Evolutionary conservation across 352 stramenopile species (phyloP).

Genomic region (Phytopythium aichiense): DNA sequence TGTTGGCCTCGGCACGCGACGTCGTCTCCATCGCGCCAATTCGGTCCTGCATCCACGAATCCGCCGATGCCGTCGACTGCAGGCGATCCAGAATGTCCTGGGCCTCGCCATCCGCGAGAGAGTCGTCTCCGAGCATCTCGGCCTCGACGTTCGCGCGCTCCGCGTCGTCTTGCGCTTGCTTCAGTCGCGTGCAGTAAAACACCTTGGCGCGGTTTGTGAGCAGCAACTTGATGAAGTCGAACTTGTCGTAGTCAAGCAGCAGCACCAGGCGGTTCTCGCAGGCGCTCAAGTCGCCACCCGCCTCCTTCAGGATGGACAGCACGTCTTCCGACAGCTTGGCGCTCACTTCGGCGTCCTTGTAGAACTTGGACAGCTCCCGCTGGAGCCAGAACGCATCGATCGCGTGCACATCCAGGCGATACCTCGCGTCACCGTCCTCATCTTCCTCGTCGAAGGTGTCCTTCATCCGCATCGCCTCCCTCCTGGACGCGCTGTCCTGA

Average conservation of each 20-base stretch:
- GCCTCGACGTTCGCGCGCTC: constrained; percentile 90
- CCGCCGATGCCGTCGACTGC: constrained; percentile 79
- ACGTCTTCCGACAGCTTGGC: constrained; percentile 92
- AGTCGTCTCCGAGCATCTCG: constrained; percentile 82
- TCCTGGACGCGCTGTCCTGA: constrained; percentile 17
- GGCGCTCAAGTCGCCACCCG: constrained; percentile 62
- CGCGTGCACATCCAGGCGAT: constrained; percentile 91
- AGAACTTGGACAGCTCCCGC: constrained; percentile 93
- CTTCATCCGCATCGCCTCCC: constrained; percentile 72
- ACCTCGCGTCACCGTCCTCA: constrained; percentile 53
- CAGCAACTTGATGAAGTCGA: constrained; percentile 98
- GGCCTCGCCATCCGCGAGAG: constrained; percentile 82
- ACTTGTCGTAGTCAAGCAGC: constrained; percentile 98
- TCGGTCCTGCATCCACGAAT: constrained; percentile 94
- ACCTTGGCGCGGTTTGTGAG: constrained; percentile 96
- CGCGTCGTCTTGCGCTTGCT: constrained; percentile 93
- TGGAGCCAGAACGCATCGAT: constrained; percentile 99
- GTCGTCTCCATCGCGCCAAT: constrained; percentile 84
- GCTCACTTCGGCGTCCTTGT: constrained; percentile 94
- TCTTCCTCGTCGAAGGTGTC: constrained; percentile 63
- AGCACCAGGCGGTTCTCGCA: constrained; percentile 98
- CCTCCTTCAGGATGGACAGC: constrained; percentile 59
- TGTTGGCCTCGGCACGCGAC: constrained; percentile 77
- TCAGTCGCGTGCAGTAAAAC: constrained; percentile 96
- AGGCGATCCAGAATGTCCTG: constrained; percentile 90